Percentiles rank a stretch among this genome's conserved stretches.
phyloP scores from a whole-genome alignment of 2,329 filamentous ascomycete genomes.

The Ascochyta fabae region DNA sequence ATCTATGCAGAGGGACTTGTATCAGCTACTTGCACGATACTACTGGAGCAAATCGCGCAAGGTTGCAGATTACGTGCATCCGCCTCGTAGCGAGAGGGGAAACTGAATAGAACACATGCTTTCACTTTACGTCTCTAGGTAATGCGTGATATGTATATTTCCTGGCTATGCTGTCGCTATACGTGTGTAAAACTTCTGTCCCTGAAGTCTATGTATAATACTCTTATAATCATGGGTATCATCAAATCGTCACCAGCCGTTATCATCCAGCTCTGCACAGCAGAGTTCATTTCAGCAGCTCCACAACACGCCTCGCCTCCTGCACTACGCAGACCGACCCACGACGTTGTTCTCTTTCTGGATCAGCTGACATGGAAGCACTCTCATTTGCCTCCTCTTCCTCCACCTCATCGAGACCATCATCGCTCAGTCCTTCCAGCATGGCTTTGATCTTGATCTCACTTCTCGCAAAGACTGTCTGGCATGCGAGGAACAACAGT shows the following conservation, averaged over 20 bases:
- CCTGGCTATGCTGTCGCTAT: background rate
- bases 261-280: background rate
- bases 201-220: background rate
- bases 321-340: conserved; percentile 5
- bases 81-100: too few relatives aligned
- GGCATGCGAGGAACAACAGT: conserved; percentile 36
- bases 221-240: conserved; percentile 11
- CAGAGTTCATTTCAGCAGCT: conserved; percentile 7
- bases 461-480: conserved; percentile 38
- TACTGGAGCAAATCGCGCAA: too few relatives aligned
- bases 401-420: conserved; percentile 14
- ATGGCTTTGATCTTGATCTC: conserved; percentile 33
- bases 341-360: background rate
- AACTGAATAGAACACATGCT: background rate
- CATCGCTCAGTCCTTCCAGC: conserved; percentile 23
- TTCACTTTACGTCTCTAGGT: background rate
- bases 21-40: too few relatives aligned
- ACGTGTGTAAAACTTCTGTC: background rate
- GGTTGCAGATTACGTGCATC: background rate
- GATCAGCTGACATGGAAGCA: background rate
- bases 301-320: conserved; percentile 5
- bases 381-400: conserved; percentile 4
- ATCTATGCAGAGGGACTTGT: too few relatives aligned
- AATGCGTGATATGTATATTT: background rate
- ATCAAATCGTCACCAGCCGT: background rate